phyloP scores from a whole-genome alignment of 306 rosid genomes.

The Nissolia schottii region DNA sequence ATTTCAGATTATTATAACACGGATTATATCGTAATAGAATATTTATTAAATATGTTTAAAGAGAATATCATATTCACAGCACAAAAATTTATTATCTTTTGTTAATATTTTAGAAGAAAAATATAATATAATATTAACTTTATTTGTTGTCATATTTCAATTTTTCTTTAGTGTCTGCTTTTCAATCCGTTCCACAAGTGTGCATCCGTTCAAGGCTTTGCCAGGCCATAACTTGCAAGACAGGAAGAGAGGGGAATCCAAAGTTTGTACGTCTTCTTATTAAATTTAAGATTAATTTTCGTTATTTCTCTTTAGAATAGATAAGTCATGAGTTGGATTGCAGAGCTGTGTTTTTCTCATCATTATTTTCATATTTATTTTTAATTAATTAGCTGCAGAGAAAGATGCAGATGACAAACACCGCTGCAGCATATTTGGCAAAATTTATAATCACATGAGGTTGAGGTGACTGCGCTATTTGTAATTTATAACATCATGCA shows the following conservation, averaged over 20 bases:
- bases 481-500: neutral
- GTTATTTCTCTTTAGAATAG: neutral
- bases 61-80: no score
- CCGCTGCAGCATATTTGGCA: neutral
- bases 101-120: no score
- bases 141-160: no score
- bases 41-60: no score
- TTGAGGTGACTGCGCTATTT: neutral
- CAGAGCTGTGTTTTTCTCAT: neutral
- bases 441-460: no score
- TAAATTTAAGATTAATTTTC: neutral
- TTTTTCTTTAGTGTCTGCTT: no score
- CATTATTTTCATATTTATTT: neutral
- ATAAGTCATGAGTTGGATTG: neutral
- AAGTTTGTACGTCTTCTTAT: neutral
- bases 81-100: no score
- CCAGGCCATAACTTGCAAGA: neutral
- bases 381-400: neutral
- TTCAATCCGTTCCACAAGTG: neutral
- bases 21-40: no score
- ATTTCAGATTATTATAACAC: no score
- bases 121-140: no score
- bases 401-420: neutral
- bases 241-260: neutral
- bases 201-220: neutral